Conservation (phyloP, 2,329 filamentous ascomycete species). For the Sordariomycetes sp. region DNA sequence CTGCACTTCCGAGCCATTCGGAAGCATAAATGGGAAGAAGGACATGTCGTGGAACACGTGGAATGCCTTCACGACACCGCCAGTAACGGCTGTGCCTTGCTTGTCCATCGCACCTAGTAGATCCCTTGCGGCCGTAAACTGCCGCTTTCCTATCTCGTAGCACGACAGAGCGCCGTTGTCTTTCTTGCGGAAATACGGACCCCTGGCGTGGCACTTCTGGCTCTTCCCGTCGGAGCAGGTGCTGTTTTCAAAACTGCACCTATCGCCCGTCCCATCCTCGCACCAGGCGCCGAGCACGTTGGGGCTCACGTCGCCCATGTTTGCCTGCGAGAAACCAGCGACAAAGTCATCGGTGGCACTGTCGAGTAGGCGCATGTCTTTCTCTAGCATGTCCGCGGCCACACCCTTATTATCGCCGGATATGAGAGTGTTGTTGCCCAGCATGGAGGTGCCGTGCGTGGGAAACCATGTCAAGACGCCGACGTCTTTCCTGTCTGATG, state of each 20-base stretch:
- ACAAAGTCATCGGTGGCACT: conserved; percentile 58
- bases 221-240: conserved; percentile 63
- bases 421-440: conserved; percentile 80
- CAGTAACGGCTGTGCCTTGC: conserved; percentile 35
- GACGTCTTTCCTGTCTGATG: conserved; percentile 57
- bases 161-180: conserved; percentile 63
- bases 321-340: conserved; percentile 84
- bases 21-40: conserved; percentile 57
- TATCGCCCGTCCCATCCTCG: conserved; percentile 63
- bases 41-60: conserved; percentile 80
- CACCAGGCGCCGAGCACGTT: conserved; percentile 83
- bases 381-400: conserved; percentile 71
- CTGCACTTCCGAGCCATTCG: conserved; percentile 54
- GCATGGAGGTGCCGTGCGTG: conserved; percentile 80
- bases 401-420: conserved; percentile 91
- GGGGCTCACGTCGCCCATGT: conserved; percentile 80
- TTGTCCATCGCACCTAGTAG: conserved; percentile 6
- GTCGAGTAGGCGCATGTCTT: conserved; percentile 40
- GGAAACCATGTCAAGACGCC: conserved; percentile 86
- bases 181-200: conserved; percentile 52
- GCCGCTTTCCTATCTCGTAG: conserved; percentile 63
- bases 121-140: conserved; percentile 44
- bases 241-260: conserved; percentile 68
- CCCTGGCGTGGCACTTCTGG: conserved; percentile 60
- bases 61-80: conserved; percentile 61